Base-by-base conservation (phyloP, 495 filamentous ascomycete species). In the Penicillium antarcticum region DNA sequence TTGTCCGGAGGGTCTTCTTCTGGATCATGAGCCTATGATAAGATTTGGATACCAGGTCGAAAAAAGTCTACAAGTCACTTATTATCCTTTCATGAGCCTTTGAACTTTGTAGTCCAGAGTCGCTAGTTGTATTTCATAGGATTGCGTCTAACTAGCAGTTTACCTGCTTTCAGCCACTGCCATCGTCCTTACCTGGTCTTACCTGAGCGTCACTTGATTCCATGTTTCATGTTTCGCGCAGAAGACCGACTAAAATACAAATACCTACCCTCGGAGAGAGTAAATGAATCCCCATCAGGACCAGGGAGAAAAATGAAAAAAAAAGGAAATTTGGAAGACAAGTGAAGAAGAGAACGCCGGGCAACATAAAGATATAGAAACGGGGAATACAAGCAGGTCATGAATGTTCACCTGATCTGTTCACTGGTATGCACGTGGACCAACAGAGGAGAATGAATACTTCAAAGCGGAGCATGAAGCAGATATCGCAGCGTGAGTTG, bases 151-250 rank as follows among this genome's bases (percentile, higher is more conserved):
- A 34, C 56, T 64, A 66, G 60, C 45, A 62, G 63, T 51, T 61
- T 60, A 49, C 54, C 57, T 70, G 64, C 57, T 48, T 60, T 63
- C 51, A 58, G 69, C 71, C 51, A 62, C 65, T 65, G 58, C 52
- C 55, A 54, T 65, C 67, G 57, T 61, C 65, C 80, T 86, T 87
- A 87, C 83, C 85, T 87, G 79, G 80, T 80, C 80, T 85, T 82
- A 85, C 80, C 80, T 83, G 60, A 65, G 49, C 56, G 33, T 57
- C 56, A 56, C 48, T 53, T 45, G 52, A 54, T 57, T 55, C 49
- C 61, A 31, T 38, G 10, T 8, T 39, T 17, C 14, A 19, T 57
- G 47, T 51, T 58, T 55, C 45, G 57, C 45, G 32, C 48, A 47
- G 43, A 60, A 56, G 52, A 59, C 61, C 57, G 61, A 65, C 69